Conservation (phyloP, 805 yeast genomes). For the Scheffersomyces stipitis region DNA sequence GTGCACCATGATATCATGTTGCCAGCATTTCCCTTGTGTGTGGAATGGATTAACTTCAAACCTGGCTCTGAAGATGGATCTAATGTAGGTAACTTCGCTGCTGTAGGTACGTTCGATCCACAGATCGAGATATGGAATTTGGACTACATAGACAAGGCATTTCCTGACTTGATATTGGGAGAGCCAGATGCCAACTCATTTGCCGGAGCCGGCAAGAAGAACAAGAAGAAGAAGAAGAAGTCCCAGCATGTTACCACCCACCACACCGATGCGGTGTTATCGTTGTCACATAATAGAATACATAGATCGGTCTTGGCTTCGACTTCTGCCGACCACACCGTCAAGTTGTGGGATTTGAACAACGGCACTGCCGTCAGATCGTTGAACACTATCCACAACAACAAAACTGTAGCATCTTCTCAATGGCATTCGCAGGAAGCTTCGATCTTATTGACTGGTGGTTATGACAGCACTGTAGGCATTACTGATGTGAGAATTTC, state of each 20-base stretch:
- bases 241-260: slow-evolving; percentile 62
- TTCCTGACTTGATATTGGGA: slow-evolving; percentile 91
- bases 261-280: slow-evolving; percentile 92
- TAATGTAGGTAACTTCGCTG: slow-evolving; percentile 85
- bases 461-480: slow-evolving; percentile 83
- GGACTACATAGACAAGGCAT: slow-evolving; percentile 88
- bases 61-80: slow-evolving; percentile 50
- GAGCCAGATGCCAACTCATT: slow-evolving; percentile 54
- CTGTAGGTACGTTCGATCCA: slow-evolving; percentile 96
- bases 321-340: slow-evolving; percentile 92
- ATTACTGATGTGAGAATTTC: slow-evolving; percentile 82
- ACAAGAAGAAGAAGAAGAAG: slow-evolving; percentile 49
- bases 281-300: slow-evolving; percentile 75
- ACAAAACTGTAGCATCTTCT: slow-evolving; percentile 78
- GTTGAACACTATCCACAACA: slow-evolving; percentile 65
- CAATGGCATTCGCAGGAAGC: slow-evolving; percentile 78
- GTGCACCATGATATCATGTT: slow-evolving; percentile 97
- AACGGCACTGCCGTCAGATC: slow-evolving; percentile 77
- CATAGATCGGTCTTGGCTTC: slow-evolving; percentile 88
- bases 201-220: slow-evolving; percentile 40
- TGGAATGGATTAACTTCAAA: slow-evolving; percentile 86
- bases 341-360: slow-evolving; percentile 91
- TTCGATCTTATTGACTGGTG: slow-evolving; percentile 79
- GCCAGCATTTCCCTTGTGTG: slow-evolving; percentile 95
- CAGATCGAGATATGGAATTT: slow-evolving; percentile 96